Evolutionary conservation across 306 rosid species (phyloP), one percentile per base, ranked within the genome.

Genomic region (Erythrophleum fordii): DNA sequence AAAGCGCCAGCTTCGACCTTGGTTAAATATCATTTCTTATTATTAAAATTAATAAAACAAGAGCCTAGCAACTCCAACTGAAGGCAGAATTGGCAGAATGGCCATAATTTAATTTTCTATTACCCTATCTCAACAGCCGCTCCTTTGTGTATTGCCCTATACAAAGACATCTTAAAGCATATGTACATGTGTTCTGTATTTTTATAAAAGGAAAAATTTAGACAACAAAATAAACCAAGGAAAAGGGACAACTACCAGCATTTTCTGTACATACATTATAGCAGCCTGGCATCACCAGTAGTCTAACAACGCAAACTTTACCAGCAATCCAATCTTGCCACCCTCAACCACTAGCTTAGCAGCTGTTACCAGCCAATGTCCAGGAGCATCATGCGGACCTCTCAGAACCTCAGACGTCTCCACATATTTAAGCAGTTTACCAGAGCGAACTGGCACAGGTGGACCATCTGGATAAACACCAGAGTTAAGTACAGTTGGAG

Each of bases 291-390:
- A 73, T 88, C 92, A 89, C 80, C 85, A 82, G 64, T 92, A 92
- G 73, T 95, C 98, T 65, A 95, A 86, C 89, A 95, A 78, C 35
- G 97, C 97, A 88, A 95, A 95, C 89, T 95, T 92, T 18, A 91
- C 97, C 66, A 87, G 90, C 79, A 95, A 84, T 72, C 97, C 97
- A 61, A 95, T 92, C 83, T 91, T 92, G 78, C 86, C 92, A 46
- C 94, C 94, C 29, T 92, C 95, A 17, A 83, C 81, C 49, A 90
- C 97, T 77, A 95, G 89, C 85, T 89, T 92, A 66, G 97, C 98
- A 73, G 97, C 97, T 13, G 87, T 91, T 73, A 95, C 97, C 80
- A 95, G 78, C 98, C 98, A 95, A 81, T 95, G 97, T 9, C 98
- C 98, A 0, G 98, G 98, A 83, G 87, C 82, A 83, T 92, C 95